Conservation (phyloP, 768 basidiomycete species). For the Kondoa subrosea region DNA sequence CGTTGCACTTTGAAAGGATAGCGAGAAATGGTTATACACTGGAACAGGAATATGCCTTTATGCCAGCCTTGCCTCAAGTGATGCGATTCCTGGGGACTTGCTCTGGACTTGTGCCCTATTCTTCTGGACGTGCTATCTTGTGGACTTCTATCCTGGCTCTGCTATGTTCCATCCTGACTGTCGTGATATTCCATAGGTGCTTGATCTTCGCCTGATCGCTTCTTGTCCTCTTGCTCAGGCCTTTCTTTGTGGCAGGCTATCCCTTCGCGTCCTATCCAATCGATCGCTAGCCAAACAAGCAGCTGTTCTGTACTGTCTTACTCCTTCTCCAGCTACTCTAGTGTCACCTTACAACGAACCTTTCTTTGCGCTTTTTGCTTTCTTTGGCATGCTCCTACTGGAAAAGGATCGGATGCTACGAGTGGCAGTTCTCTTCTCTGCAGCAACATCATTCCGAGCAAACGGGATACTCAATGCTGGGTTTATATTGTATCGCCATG, state of each 20-base stretch:
- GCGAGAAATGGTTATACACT: constrained; percentile 44
- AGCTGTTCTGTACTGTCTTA: constrained; percentile 49
- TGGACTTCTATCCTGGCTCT: constrained; percentile 23
- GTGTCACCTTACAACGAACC: constrained; percentile 68
- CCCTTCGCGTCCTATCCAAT: constrained; percentile 26
- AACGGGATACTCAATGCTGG: constrained; percentile 57
- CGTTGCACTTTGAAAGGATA: constrained; percentile 58
- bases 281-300: neutral
- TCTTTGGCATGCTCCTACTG: constrained; percentile 41
- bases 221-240: constrained; percentile 25
- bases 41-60: constrained; percentile 79
- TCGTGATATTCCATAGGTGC: constrained; percentile 30
- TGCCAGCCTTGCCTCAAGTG: constrained; percentile 49
- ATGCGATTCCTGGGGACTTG: constrained; percentile 35
- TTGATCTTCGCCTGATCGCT: constrained; percentile 35
- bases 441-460: constrained; percentile 53
- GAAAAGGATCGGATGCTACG: neutral
- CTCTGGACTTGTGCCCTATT: neutral
- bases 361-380: constrained; percentile 66
- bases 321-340: constrained; percentile 61
- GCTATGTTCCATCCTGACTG: constrained; percentile 24
- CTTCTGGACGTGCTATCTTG: constrained; percentile 5
- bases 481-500: constrained; percentile 38
- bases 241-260: constrained; percentile 40
- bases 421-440: constrained; percentile 47